Conservation (phyloP, 768 basidiomycete species). For the Lentinula lateritia region DNA sequence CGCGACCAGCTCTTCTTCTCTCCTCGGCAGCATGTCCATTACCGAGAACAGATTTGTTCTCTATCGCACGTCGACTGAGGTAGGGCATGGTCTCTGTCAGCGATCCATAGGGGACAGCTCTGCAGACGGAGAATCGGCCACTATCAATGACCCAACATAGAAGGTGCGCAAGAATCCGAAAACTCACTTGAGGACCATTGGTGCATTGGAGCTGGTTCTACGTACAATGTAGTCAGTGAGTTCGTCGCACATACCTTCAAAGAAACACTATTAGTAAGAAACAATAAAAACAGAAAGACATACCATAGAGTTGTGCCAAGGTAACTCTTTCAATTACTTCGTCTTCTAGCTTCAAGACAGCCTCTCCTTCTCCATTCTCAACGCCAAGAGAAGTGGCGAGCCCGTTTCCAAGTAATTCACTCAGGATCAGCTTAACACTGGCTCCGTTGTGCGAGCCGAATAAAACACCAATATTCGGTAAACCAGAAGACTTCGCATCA, state of each 20-base stretch:
- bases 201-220: constrained; percentile 44
- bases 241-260: constrained; percentile 81
- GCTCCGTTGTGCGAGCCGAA: constrained; percentile 87
- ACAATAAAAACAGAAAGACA: constrained; percentile 9
- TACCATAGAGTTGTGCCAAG: constrained; percentile 83
- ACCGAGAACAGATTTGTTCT: constrained; percentile 88
- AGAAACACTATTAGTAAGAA: not conserved
- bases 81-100: constrained; percentile 85
- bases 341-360: constrained; percentile 36
- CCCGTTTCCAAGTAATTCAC: constrained; percentile 50
- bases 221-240: constrained; percentile 66
- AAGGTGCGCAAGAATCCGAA: not conserved
- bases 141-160: not conserved
- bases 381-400: constrained; percentile 33
- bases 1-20: constrained; percentile 45
- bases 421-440: constrained; percentile 57
- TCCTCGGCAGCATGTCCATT: constrained; percentile 63
- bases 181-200: constrained; percentile 71
- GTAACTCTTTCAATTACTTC: constrained; percentile 61
- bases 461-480: constrained; percentile 50
- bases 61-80: constrained; percentile 79
- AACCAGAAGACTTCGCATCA: not conserved
- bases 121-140: constrained; percentile 10
- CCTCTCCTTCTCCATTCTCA: constrained; percentile 18
- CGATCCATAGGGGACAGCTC: constrained; percentile 73